Evolutionary conservation across 352 stramenopile genomes (phyloP).

Genomic region (Globisporangium irregulare): DNA sequence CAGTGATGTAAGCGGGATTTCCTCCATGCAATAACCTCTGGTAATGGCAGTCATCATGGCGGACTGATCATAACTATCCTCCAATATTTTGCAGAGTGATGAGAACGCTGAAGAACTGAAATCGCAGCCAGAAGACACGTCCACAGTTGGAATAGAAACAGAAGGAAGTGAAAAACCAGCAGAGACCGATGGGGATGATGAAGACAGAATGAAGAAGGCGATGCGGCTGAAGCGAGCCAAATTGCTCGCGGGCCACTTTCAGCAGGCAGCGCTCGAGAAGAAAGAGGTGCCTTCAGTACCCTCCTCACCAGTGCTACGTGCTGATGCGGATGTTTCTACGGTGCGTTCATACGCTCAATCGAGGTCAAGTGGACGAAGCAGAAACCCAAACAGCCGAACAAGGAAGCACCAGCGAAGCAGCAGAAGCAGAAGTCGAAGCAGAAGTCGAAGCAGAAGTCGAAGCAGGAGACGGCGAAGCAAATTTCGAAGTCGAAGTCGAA

Average conservation of each 20-base stretch:
- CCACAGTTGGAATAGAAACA: neutral
- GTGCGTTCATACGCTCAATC: neutral
- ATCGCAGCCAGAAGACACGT: neutral
- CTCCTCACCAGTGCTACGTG: too few relatives aligned
- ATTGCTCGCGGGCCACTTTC: conserved; percentile 18
- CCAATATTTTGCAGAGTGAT: conserved; percentile 22
- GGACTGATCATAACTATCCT: neutral
- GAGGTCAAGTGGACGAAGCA: neutral
- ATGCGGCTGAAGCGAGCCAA: conserved; percentile 24
- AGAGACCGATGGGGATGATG: neutral
- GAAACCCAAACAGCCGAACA: neutral
- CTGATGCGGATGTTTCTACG: too few relatives aligned
- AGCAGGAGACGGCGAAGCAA: neutral
- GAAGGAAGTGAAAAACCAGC: neutral
- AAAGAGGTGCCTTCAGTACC: neutral
- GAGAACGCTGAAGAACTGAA: neutral
- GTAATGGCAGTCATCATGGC: neutral
- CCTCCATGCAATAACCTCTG: too few relatives aligned
- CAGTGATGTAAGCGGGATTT: conserved; percentile 26
- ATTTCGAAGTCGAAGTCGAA: conserved; percentile 1
- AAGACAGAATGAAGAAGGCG: conserved; percentile 9
- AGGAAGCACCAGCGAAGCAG: neutral
- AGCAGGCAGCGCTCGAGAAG: conserved; percentile 11
- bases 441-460: conserved; percentile 15
- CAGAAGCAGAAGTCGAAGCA: conserved; percentile 13